These are phyloP conservation scores for Suillus lakei DNA, from an alignment of 768 basidiomycete genomes.

Conservation along the genomic window DNA sequence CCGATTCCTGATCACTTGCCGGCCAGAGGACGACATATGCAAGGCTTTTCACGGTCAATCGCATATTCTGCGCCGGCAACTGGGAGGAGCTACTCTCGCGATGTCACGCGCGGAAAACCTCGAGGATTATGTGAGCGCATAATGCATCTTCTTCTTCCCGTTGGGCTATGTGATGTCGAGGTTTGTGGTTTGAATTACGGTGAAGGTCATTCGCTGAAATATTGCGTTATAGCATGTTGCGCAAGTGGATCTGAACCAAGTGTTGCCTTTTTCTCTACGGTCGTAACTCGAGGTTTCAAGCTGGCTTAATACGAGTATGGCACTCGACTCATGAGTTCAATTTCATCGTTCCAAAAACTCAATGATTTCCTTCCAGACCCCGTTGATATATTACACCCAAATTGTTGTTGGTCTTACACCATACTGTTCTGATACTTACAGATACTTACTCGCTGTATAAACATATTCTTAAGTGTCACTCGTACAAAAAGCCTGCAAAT, in stretches of 20 bases:
- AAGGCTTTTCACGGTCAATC: constrained; percentile 15
- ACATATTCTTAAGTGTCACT: not conserved
- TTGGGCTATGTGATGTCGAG: not conserved
- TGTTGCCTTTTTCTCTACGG: not conserved
- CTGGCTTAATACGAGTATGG: not conserved
- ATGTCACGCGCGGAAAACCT: not conserved
- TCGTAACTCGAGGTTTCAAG: not conserved
- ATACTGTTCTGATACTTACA: not conserved
- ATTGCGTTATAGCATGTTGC: not conserved
- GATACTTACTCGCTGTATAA: not conserved
- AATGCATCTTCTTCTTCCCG: not conserved
- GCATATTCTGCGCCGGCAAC: constrained; percentile 9
- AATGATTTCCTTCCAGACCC: not conserved
- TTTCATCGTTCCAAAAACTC: not conserved
- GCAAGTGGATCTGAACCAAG: not conserved
- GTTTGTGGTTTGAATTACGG: not conserved
- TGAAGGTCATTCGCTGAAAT: not conserved
- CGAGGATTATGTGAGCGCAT: not conserved
- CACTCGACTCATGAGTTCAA: not conserved
- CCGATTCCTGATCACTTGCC: constrained; percentile 30
- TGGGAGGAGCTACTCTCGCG: not conserved
- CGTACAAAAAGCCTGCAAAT: not conserved
- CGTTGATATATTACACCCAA: not conserved
- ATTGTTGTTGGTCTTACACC: not conserved
- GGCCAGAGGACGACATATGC: constrained; percentile 27